phyloP scores from a whole-genome alignment of 176 grass and related monocot genomes.

The Stipa capillata region DNA sequence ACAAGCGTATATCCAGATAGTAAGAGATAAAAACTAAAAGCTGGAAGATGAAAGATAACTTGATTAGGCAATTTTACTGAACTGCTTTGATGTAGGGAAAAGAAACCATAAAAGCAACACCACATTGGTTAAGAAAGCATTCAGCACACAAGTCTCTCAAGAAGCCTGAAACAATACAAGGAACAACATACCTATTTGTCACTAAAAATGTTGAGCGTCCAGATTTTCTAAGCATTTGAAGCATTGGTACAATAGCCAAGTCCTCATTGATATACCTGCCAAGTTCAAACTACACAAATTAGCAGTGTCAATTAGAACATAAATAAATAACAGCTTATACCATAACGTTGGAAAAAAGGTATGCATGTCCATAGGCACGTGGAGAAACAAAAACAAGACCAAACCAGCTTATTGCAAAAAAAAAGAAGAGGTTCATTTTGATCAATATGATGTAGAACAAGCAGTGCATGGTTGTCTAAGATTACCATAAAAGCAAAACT shows the following conservation, averaged over 20 bases:
- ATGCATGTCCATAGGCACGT: neutral
- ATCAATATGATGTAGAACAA: neutral
- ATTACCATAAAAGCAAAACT: slow-evolving; percentile 1
- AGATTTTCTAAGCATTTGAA: slow-evolving; percentile 88
- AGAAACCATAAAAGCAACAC: neutral
- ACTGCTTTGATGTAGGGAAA: neutral
- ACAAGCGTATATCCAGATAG: slow-evolving; percentile 5
- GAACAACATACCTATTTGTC: slow-evolving; percentile 70
- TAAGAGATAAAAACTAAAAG: slow-evolving; percentile 21
- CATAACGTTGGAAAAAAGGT: neutral
- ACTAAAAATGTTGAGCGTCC: slow-evolving; percentile 86
- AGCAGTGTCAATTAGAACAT: neutral
- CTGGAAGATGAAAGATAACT: slow-evolving; percentile 5
- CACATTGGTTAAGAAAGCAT: neutral
- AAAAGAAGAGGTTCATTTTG: neutral
- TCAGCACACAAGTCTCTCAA: neutral
- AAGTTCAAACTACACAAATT: slow-evolving; percentile 21
- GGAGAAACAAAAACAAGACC: neutral
- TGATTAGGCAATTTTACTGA: neutral
- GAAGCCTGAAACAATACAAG: neutral
- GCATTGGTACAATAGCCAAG: slow-evolving; percentile 85
- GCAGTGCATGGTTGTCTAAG: neutral
- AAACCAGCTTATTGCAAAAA: slow-evolving; percentile 2
- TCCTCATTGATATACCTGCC: slow-evolving; percentile 93
- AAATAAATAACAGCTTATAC: neutral